A percentile compares a stretch with the other conserved stretches of the same genome.
Evolutionary conservation across 2,329 filamentous ascomycete species (phyloP).

Genomic region (Beauveria medogensis): DNA sequence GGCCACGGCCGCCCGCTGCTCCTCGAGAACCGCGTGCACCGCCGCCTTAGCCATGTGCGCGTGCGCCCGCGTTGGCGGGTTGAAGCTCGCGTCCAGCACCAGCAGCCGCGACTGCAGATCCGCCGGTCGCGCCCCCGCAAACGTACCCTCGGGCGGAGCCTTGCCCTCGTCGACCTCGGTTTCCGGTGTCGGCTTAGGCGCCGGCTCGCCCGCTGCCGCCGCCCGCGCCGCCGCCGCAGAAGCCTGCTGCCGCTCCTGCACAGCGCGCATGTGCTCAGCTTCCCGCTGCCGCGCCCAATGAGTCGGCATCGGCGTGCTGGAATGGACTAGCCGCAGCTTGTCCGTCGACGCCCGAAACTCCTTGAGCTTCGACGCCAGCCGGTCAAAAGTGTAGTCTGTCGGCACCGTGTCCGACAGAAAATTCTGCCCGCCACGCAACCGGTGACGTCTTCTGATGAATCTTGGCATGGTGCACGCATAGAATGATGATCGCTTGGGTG

Average conservation of each 20-base stretch:
- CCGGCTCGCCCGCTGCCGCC: not conserved
- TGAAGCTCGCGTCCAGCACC: constrained; percentile 61
- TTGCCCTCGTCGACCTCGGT: not conserved
- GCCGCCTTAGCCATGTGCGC: constrained; percentile 47
- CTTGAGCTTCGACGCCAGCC: constrained; percentile 33
- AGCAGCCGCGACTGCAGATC: constrained; percentile 30
- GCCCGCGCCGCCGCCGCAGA: not conserved
- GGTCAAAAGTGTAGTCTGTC: not conserved
- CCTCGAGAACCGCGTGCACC: constrained; percentile 17
- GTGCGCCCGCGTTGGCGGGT: constrained; percentile 58
- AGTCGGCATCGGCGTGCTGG: not conserved
- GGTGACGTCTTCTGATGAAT: not conserved
- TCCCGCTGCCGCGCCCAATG: constrained; percentile 4
- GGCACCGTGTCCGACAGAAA: not conserved
- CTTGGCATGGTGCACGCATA: not conserved
- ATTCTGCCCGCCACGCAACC: not conserved
- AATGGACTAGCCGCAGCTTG: constrained; percentile 36
- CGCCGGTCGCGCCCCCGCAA: constrained; percentile 6
- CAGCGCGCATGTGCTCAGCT: not conserved
- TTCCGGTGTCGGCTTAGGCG: constrained; percentile 3
- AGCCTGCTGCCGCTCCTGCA: not conserved
- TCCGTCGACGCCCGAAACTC: constrained; percentile 36
- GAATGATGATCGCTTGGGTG: not conserved
- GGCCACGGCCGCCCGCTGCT: constrained; percentile 7
- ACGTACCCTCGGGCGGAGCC: constrained; percentile 17